Evolutionary conservation across 2,329 filamentous ascomycete genomes (phyloP).

Genomic region (Orbilia blumenaviensis): DNA sequence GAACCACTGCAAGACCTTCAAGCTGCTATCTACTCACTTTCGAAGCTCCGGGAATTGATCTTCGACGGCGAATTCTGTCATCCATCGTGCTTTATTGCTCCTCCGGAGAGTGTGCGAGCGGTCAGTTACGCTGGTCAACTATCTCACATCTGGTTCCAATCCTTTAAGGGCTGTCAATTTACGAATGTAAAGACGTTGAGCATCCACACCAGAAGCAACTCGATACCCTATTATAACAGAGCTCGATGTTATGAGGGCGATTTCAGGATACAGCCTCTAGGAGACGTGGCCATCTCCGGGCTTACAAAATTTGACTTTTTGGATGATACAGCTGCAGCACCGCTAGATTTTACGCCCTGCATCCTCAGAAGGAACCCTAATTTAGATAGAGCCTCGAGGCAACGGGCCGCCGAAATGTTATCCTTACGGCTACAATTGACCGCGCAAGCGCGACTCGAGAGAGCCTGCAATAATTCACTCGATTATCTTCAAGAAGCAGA

Average conservation of each 20-base stretch:
- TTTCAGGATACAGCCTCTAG: background rate
- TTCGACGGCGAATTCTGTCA: background rate
- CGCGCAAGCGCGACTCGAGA: background rate
- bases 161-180: background rate
- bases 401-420: too few species aligned
- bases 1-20: background rate
- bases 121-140: background rate
- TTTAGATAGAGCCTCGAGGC: background rate
- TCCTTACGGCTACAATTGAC: background rate
- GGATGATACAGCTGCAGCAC: background rate
- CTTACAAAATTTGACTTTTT: background rate
- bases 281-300: background rate
- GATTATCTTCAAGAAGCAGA: background rate
- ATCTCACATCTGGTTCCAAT: background rate
- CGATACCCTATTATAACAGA: too few species aligned
- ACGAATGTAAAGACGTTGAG: background rate
- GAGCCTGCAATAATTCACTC: background rate
- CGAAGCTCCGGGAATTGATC: background rate
- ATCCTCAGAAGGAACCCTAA: background rate
- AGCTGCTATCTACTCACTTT: background rate
- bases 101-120: background rate
- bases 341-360: background rate
- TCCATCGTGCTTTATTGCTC: background rate
- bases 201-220: background rate
- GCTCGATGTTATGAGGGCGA: background rate